Evolutionary conservation across 2,329 filamentous ascomycete species (phyloP), one percentile per base, ranked within the genome.

Genomic region (Clonostachys chloroleuca): DNA sequence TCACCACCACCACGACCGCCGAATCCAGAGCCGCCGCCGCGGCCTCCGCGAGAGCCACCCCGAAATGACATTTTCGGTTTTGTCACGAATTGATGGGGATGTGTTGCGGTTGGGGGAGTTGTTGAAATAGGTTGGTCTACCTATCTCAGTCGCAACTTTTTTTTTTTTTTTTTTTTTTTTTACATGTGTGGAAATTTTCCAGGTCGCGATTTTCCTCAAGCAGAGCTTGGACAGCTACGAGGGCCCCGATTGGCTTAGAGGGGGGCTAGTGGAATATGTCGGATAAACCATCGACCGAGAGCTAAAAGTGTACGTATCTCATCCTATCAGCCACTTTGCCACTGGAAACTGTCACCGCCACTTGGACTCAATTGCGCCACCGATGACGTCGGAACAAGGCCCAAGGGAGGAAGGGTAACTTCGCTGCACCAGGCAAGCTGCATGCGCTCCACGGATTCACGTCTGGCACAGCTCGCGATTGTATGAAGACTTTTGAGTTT

Each of bases 1-100:
- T 40, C 61, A 64, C 63, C 64, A 53, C 65, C 64, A 49, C 65
- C 64, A 51, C 63, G 60, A 49, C 62, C 64, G 52, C 66, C 64
- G 45, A 30, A 30, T 30, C 62, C 62, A 46, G 60, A 57, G 48
- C 61, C 61, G 51, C 64, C 60, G 45, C 63, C 58, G 53, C 58
- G 56, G 49, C 64, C 61, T 47, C 65, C 60, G 52, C 63, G 58
- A 52, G 59, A 61, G 51, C 63, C 60, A 52, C 64, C 65, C 60
- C 65, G 63, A 60, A 68, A 68, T 55, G 66, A 68, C 66, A 68
- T 68, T 49, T 50, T 56, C 42, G 17, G 34, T 34, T 43, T 6
- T 30, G 24, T 30, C 9, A 30, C 24, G 24, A 30, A 30, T 30
- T 30, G 24, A 30, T 30, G 24, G 24, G 24, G 24, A 30, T 30